phyloP scores from a whole-genome alignment of 371 early-diverging fungal genomes.

The Blyttiomyces sp. region DNA sequence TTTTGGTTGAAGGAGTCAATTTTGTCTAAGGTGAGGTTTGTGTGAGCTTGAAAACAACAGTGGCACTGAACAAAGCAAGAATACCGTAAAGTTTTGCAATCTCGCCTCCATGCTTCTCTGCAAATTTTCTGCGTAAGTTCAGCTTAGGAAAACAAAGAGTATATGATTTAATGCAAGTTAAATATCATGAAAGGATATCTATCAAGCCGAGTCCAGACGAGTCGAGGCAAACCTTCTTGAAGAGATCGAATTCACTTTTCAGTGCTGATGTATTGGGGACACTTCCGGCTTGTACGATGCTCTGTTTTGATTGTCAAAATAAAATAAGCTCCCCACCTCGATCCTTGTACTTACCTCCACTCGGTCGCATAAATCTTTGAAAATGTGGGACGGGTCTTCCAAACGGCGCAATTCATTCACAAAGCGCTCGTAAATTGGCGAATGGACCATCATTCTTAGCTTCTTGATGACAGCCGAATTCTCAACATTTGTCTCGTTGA shows the following conservation, averaged over 20 bases:
- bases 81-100: constrained; percentile 42
- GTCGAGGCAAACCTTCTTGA: constrained; percentile 37
- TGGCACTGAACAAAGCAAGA: constrained; percentile 7
- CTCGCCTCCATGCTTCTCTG: constrained; percentile 47
- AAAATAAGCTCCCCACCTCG: constrained; percentile 1
- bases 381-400: constrained; percentile 64
- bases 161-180: not conserved
- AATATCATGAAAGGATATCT: constrained; percentile 20
- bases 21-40: not conserved
- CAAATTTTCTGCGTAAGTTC: constrained; percentile 32
- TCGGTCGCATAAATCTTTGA: constrained; percentile 53
- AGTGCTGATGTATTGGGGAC: constrained; percentile 4
- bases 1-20: constrained; percentile 4
- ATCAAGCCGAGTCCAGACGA: constrained; percentile 8
- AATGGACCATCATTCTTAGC: constrained; percentile 40
- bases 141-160: constrained; percentile 9
- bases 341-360: constrained; percentile 7
- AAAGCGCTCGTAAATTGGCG: constrained; percentile 56
- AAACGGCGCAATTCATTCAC: constrained; percentile 63
- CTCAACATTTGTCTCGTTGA: constrained; percentile 18
- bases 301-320: not conserved
- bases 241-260: constrained; percentile 30
- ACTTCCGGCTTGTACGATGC: constrained; percentile 14
- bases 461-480: constrained; percentile 9
- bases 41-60: not conserved